Conservation (phyloP, 352 stramenopile species). For the Phytopythium aichiense region DNA sequence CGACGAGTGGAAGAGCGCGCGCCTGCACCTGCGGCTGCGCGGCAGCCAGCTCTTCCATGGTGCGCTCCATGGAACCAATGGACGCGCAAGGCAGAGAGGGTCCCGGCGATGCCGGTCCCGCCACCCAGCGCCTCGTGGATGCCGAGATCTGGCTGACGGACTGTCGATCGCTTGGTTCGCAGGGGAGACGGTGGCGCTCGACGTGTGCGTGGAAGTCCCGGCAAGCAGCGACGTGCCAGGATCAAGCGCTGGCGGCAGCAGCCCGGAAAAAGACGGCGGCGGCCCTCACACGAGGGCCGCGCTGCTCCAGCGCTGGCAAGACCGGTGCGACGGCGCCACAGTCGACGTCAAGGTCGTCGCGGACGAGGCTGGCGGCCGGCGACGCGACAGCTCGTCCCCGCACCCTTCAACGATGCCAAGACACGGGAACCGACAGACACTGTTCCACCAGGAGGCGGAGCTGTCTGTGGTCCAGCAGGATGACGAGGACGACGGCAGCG, state of each 20-base stretch:
- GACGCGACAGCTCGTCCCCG: constrained; percentile 8
- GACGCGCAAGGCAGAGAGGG: neutral
- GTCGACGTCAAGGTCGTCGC: constrained; percentile 51
- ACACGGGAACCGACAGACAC: constrained; percentile 15
- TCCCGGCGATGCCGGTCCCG: neutral
- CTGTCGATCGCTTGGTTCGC: neutral
- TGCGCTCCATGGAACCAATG: constrained; percentile 5
- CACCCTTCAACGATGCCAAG: constrained; percentile 1
- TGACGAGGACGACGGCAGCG: constrained; percentile 1
- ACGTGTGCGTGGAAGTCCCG: constrained; percentile 27
- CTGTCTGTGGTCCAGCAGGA: constrained; percentile 24
- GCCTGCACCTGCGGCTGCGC: constrained; percentile 47
- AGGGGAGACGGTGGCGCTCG: constrained; percentile 43
- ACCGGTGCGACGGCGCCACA: constrained; percentile 38
- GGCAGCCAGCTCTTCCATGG: constrained; percentile 60
- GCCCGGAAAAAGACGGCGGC: neutral
- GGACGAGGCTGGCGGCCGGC: constrained; percentile 1
- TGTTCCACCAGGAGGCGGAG: constrained; percentile 63
- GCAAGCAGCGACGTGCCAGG: neutral
- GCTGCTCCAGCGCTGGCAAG: constrained; percentile 30
- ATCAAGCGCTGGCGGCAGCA: neutral
- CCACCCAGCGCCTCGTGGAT: neutral
- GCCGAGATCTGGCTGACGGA: neutral
- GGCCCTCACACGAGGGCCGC: neutral
- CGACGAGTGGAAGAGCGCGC: constrained; percentile 64